Evolutionary conservation across 2,329 filamentous ascomycete genomes (phyloP).

Genomic region (Alternaria brassicicola): DNA sequence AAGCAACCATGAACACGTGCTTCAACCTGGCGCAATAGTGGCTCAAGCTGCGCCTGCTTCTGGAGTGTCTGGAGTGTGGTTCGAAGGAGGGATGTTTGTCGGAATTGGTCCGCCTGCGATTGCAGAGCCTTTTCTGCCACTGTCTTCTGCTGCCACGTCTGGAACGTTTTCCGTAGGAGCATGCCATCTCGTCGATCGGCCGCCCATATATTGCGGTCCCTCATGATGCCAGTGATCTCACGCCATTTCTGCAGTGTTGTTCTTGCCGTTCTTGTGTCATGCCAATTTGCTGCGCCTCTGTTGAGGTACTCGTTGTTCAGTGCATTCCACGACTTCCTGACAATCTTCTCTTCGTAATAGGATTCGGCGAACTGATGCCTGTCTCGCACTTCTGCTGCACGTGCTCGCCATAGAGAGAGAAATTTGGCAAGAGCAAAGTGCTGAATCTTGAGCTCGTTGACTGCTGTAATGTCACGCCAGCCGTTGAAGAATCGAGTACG

Average conservation of each 20-base stretch:
- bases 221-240: slow-evolving; percentile 31
- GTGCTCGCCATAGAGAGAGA: slow-evolving; percentile 59
- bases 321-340: slow-evolving; percentile 39
- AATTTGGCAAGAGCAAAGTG: slow-evolving; percentile 62
- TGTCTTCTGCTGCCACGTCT: slow-evolving; percentile 29
- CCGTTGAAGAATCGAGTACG: slow-evolving; percentile 71
- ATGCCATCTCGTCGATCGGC: slow-evolving; percentile 26
- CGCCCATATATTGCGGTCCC: slow-evolving; percentile 35
- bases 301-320: slow-evolving; percentile 50
- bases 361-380: slow-evolving; percentile 42
- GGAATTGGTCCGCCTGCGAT: slow-evolving; percentile 46
- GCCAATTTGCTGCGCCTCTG: slow-evolving; percentile 42
- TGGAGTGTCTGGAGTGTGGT: slow-evolving; percentile 31
- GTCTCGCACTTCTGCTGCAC: slow-evolving; percentile 45
- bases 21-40: slow-evolving; percentile 53
- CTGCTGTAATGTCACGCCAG: slow-evolving; percentile 69
- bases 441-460: slow-evolving; percentile 62
- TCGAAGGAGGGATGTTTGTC: slow-evolving; percentile 28
- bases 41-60: slow-evolving; percentile 52
- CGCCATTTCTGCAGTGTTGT: slow-evolving; percentile 37
- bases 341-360: slow-evolving; percentile 43
- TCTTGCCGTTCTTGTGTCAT: slow-evolving; percentile 35
- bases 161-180: slow-evolving; percentile 36
- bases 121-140: slow-evolving; percentile 36
- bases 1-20: slow-evolving; percentile 54